Conservation (phyloP, 2,329 filamentous ascomycete genomes). For the Aspergillus sp. region DNA sequence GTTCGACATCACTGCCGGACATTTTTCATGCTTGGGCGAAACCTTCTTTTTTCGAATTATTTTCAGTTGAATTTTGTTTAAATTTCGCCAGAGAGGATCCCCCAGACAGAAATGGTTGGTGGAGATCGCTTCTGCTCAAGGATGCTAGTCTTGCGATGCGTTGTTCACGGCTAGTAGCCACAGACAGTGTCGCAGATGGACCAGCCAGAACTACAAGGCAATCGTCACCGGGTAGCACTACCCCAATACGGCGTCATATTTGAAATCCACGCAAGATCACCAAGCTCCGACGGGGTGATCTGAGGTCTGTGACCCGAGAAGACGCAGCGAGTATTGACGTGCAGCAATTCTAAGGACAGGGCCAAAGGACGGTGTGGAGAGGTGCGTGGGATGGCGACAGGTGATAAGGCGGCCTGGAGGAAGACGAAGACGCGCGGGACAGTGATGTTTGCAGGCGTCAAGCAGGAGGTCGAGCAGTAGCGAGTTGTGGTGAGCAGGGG, state of each 20-base stretch:
- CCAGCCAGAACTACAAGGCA: conserved; percentile 39
- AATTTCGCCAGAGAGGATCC: conserved; percentile 3
- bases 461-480: conserved; percentile 13
- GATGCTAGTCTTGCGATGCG: conserved; percentile 35
- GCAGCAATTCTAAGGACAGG: neutral
- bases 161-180: conserved; percentile 39
- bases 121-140: conserved; percentile 29
- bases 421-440: conserved; percentile 12
- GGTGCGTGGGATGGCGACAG: neutral
- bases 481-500: neutral
- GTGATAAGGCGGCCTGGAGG: conserved; percentile 1
- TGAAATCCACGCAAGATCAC: conserved; percentile 21
- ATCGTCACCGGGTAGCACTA: conserved; percentile 38
- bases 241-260: conserved; percentile 40
- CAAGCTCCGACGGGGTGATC: conserved; percentile 18
- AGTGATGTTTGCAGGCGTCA: conserved; percentile 30
- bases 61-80: conserved; percentile 7
- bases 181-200: conserved; percentile 35
- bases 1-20: conserved; percentile 44
- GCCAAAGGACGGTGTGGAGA: neutral
- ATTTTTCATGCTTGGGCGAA: conserved; percentile 40
- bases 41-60: conserved; percentile 16
- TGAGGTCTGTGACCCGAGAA: conserved; percentile 12
- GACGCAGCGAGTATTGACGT: conserved; percentile 1
- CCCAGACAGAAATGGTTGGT: conserved; percentile 27